Base-by-base conservation (phyloP, 441 rosid species). In the Eutrema salsugineum region DNA sequence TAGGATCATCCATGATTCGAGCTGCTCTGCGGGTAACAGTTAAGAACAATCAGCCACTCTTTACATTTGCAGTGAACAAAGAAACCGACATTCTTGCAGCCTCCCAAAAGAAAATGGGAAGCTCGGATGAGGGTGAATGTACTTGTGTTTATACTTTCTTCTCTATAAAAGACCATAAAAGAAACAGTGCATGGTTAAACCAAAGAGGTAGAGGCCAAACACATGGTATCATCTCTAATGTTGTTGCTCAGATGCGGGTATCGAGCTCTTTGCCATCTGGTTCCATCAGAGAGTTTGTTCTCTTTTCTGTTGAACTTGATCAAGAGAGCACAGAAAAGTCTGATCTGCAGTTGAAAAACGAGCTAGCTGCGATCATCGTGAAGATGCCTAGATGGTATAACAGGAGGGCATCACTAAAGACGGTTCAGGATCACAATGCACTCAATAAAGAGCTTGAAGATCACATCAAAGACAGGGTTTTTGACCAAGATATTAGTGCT, bases 361-460 rank as follows among this genome's bases (percentile, higher is more conserved):
- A 91, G 84, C 93, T 91, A 66, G 97, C 91, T 46, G 99, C 99
- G 17, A 85, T 91, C 62, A 84, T 91, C 16, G 79, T 87, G 76
- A 86, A 81, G 83, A 82, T 88, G 78, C 88, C 91, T 8, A 65
- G 66, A 77, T 81, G 47, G 65, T 68, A 53, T 54, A 53, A 62
- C 14, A 80, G 67, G 68, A 69, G 66, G 40, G 68, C 68, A 10
- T 44, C 68, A 66, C 15, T 49, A 15, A 81, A 80, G 42, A 79
- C 70, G 65, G 70, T 50, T 77, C 80, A 74, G 66, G 72, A 74
- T 66, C 69, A 58, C 40, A 64, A 38, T 57, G 49, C 38, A 33
- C 20, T 61, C 42, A 70, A 73, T 58, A 69, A 82, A 73, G 70
- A 43, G 46, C 27, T 53, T 53, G 76, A 78, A 73, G 51, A 77